Evolutionary conservation across 768 basidiomycete genomes (phyloP).

Genomic region (Strobilomyces dryophilus): DNA sequence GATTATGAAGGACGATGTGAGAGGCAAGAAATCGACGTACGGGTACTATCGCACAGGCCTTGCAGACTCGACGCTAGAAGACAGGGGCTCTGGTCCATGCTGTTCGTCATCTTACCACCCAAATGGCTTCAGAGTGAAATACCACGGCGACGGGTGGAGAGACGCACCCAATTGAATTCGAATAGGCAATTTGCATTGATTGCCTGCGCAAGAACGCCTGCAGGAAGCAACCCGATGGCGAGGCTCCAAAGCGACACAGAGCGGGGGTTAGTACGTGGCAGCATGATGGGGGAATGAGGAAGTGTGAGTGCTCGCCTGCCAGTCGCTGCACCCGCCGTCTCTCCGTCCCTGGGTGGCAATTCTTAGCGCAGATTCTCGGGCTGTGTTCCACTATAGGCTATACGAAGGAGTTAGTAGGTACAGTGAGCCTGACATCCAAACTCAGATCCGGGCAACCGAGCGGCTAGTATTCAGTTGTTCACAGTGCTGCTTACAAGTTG

Average conservation of each 20-base stretch:
- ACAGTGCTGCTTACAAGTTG: too few relatives aligned
- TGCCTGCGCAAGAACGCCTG: constrained; percentile 19
- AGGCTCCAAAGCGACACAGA: constrained; percentile 16
- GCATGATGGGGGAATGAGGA: constrained; percentile 10
- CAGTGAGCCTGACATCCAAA: too few relatives aligned
- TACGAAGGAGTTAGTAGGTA: too few relatives aligned
- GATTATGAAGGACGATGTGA: constrained; percentile 7
- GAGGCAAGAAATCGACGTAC: constrained; percentile 31
- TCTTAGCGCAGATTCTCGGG: too few relatives aligned
- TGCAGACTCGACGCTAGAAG: constrained; percentile 40
- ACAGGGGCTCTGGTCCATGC: constrained; percentile 45
- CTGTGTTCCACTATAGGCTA: too few relatives aligned
- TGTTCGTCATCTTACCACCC: constrained; percentile 34
- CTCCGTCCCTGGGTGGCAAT: background rate
- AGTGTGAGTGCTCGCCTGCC: background rate
- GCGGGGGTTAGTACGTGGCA: background rate
- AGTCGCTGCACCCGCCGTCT: background rate
- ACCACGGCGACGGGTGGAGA: too few relatives aligned
- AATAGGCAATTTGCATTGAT: constrained; percentile 20
- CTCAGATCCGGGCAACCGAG: too few relatives aligned
- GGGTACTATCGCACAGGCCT: constrained; percentile 38
- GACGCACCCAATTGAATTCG: constrained; percentile 27
- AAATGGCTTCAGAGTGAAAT: background rate
- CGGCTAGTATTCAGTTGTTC: too few relatives aligned
- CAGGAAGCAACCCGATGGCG: constrained; percentile 12